These are phyloP conservation scores for Verticillium dahliae DNA, from an alignment of 2,329 filamentous ascomycete genomes.

Conservation along the genomic window DNA sequence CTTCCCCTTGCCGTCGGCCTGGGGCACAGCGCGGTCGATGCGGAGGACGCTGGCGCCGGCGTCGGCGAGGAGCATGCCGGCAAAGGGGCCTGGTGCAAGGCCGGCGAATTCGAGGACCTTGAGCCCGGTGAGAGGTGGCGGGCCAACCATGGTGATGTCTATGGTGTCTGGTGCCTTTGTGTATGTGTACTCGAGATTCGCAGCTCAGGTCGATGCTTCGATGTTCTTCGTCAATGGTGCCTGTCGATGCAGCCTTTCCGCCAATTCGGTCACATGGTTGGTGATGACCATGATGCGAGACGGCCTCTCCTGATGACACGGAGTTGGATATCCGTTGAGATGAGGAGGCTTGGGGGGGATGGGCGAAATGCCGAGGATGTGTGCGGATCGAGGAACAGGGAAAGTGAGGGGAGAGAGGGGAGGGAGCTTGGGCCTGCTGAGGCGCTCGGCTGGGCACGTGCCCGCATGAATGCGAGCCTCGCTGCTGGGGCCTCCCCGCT, in stretches of 20 bases:
- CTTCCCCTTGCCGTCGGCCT: constrained; percentile 23
- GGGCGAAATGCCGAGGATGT: not conserved
- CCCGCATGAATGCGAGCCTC: too few relatives aligned
- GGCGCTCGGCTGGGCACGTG: too few relatives aligned
- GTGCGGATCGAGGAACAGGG: not conserved
- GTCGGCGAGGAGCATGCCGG: constrained; percentile 82
- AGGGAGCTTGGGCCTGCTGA: not conserved
- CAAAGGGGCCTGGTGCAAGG: constrained; percentile 71
- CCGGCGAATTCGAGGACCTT: constrained; percentile 56
- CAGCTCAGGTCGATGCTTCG: too few relatives aligned
- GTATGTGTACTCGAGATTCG: not conserved
- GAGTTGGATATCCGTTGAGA: not conserved
- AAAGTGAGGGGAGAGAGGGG: not conserved
- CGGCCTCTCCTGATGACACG: not conserved
- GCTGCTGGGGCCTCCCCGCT: too few relatives aligned
- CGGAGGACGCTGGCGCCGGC: constrained; percentile 84
- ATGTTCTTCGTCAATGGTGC: not conserved
- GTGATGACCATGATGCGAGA: not conserved
- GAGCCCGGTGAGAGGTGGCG: constrained; percentile 40
- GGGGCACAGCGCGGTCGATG: constrained; percentile 61
- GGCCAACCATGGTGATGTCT: constrained; percentile 23
- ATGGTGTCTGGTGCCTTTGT: not conserved
- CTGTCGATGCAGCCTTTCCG: not conserved
- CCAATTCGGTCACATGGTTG: not conserved
- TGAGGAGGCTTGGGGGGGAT: not conserved